A percentile compares a stretch with the other conserved stretches of the same genome.
These are phyloP conservation scores for Phytophthora uliginosa DNA, from an alignment of 352 stramenopile genomes.

Conservation along the genomic window DNA sequence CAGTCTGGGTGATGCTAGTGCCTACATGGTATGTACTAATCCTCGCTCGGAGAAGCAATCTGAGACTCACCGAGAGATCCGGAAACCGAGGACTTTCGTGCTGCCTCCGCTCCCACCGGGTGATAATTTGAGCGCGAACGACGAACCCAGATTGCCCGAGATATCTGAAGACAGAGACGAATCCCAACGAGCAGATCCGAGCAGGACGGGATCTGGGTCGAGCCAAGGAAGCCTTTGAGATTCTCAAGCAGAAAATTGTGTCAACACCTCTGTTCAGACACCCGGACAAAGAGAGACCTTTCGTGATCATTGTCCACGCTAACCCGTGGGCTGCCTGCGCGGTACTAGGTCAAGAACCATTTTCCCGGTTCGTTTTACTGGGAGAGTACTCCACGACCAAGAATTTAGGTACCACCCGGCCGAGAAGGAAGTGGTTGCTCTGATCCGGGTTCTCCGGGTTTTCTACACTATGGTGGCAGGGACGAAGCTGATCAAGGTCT, in stretches of 20 bases:
- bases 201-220: neutral
- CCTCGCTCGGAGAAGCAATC: neutral
- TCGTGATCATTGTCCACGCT: constrained; percentile 8
- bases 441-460: constrained; percentile 7
- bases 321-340: constrained; percentile 1
- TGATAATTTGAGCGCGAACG: neutral
- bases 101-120: neutral
- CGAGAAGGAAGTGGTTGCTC: constrained; percentile 10
- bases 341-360: constrained; percentile 2
- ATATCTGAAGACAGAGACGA: neutral
- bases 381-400: constrained; percentile 10
- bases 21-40: neutral
- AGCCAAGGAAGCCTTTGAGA: constrained; percentile 5
- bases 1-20: neutral
- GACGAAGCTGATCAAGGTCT: neutral
- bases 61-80: neutral
- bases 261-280: neutral
- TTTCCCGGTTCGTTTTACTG: constrained; percentile 7
- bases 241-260: neutral
- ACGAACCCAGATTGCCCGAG: neutral
- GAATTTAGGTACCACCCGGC: constrained; percentile 8
- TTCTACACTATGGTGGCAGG: constrained; percentile 9
- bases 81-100: neutral
- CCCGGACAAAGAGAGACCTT: neutral
- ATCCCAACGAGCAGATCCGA: neutral